Percentiles rank a stretch among this genome's conserved stretches.
These are phyloP conservation scores for Begonia masoniana DNA, from an alignment of 306 rosid species.

Conservation along the genomic window DNA sequence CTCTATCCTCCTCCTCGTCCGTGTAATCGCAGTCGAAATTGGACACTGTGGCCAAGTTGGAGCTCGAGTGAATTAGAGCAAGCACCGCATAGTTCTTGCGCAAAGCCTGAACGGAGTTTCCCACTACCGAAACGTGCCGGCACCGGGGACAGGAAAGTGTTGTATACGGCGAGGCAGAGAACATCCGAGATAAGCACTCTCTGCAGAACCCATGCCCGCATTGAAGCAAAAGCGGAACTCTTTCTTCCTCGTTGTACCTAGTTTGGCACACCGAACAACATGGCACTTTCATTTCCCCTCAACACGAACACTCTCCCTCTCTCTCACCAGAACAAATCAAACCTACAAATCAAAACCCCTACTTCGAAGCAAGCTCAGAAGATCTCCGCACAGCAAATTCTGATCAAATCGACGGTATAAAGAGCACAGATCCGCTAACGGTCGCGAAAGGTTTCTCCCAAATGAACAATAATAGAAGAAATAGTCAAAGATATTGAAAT, in stretches of 20 bases:
- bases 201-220: slow-evolving; percentile 96
- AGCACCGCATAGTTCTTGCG: slow-evolving; percentile 86
- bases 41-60: slow-evolving; percentile 12
- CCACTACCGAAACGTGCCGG: slow-evolving; percentile 80
- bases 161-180: slow-evolving; percentile 51
- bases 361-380: slow-evolving; percentile 17
- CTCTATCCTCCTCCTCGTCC: slow-evolving; percentile 47
- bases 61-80: slow-evolving; percentile 52
- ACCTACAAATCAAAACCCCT: slow-evolving; percentile 9
- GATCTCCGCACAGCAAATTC: slow-evolving; percentile 18
- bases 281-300: slow-evolving; percentile 61
- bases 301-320: slow-evolving; percentile 1
- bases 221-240: slow-evolving; percentile 93
- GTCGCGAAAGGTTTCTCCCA: not conserved
- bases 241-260: slow-evolving; percentile 93
- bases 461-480: not conserved
- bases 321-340: not conserved
- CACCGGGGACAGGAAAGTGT: slow-evolving; percentile 75
- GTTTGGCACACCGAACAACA: slow-evolving; percentile 92
- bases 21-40: slow-evolving; percentile 54
- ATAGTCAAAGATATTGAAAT: not conserved
- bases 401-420: slow-evolving; percentile 2
- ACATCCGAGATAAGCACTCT: slow-evolving; percentile 82
- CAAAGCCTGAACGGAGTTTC: slow-evolving; percentile 77
- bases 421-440: slow-evolving; percentile 45